phyloP scores from a whole-genome alignment of 768 basidiomycete genomes.

The Tulasnella sp. region DNA sequence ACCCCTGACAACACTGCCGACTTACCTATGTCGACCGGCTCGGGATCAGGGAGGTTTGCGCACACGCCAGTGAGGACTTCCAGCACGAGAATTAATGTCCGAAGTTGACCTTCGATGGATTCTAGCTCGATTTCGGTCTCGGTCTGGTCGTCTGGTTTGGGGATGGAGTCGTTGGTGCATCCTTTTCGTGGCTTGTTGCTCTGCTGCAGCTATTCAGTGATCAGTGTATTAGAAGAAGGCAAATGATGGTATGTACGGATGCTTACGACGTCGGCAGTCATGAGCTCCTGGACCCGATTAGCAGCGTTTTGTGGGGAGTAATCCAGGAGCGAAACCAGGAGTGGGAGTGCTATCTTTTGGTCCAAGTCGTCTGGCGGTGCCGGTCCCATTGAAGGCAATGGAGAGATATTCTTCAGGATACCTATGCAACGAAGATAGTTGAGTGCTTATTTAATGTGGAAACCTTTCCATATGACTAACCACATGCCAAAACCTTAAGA shows the following conservation, averaged over 20 bases:
- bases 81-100: constrained; percentile 69
- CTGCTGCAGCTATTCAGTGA: constrained; percentile 38
- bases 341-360: constrained; percentile 57
- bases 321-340: constrained; percentile 55
- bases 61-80: constrained; percentile 84
- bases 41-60: constrained; percentile 74
- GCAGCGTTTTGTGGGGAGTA: constrained; percentile 38
- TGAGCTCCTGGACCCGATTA: constrained; percentile 21
- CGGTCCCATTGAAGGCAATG: constrained; percentile 56
- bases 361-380: constrained; percentile 57
- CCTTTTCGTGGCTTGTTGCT: constrained; percentile 39
- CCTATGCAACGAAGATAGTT: constrained; percentile 44
- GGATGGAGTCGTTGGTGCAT: constrained; percentile 34
- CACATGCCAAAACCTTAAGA: constrained; percentile 58
- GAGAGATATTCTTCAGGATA: constrained; percentile 63
- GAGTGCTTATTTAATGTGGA: background rate
- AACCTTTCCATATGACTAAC: constrained; percentile 27
- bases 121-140: constrained; percentile 59
- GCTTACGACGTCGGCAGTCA: constrained; percentile 42
- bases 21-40: constrained; percentile 27
- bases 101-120: constrained; percentile 53
- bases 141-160: constrained; percentile 68
- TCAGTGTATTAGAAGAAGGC: background rate
- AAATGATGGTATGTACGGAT: background rate
- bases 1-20: constrained; percentile 13